Evolutionary conservation across 2,329 filamentous ascomycete genomes (phyloP).

Genomic region (Epichloe bromicola): DNA sequence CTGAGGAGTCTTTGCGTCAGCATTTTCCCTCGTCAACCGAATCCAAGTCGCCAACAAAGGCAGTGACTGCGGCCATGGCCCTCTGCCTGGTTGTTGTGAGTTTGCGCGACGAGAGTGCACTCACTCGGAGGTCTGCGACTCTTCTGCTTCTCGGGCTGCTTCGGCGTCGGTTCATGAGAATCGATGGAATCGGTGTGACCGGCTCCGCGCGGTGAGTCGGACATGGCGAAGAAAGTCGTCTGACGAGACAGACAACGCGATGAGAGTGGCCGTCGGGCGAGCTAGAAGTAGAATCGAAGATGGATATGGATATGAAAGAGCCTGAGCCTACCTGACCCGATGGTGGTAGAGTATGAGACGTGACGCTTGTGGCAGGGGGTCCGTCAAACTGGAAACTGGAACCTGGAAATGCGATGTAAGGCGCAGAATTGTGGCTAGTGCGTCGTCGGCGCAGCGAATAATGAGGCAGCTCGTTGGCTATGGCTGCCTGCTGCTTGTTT

Average conservation of each 20-base stretch:
- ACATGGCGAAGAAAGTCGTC: slow-evolving; percentile 26
- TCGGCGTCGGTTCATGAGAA: slow-evolving; percentile 38
- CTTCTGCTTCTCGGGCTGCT: slow-evolving; percentile 65
- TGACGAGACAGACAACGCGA: not conserved
- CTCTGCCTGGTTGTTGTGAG: slow-evolving; percentile 15
- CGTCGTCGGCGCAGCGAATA: not conserved
- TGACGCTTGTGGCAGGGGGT: not conserved
- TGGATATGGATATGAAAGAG: not conserved
- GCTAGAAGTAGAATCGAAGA: not conserved
- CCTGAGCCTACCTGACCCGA: no score
- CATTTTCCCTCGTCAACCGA: not conserved
- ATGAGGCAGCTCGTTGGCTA: not conserved
- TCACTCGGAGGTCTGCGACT: slow-evolving; percentile 81
- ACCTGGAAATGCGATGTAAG: not conserved
- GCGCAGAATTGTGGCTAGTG: not conserved
- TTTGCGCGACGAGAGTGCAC: slow-evolving; percentile 15
- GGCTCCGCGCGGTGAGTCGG: slow-evolving; percentile 31
- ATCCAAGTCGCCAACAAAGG: slow-evolving; percentile 3
- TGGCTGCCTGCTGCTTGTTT: no score
- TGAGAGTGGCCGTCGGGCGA: not conserved
- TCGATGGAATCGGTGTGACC: slow-evolving; percentile 39
- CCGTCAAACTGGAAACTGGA: not conserved
- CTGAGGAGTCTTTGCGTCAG: slow-evolving; percentile 31
- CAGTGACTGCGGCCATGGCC: not conserved
- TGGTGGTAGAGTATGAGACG: slow-evolving; percentile 1